These are phyloP conservation scores for Collybia mongolica DNA, from an alignment of 768 basidiomycete species.

Conservation along the genomic window DNA sequence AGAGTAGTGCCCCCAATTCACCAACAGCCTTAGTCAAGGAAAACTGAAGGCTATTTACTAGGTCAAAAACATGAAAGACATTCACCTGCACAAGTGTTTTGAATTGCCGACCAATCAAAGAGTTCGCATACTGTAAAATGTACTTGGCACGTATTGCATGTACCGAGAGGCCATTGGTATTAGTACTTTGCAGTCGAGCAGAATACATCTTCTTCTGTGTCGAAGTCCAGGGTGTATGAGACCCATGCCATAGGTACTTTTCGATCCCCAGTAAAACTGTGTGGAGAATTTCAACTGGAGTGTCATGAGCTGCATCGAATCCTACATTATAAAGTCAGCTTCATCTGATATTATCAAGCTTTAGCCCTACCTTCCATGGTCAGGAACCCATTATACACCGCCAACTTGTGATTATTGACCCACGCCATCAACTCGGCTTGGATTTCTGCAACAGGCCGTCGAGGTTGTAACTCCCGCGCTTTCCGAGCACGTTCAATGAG, in stretches of 20 bases:
- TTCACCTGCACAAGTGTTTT: constrained; percentile 35
- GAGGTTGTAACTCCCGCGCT: constrained; percentile 17
- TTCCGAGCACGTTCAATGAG: constrained; percentile 23
- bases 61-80: constrained; percentile 34
- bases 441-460: constrained; percentile 14
- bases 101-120: constrained; percentile 40
- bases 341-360: too few species aligned
- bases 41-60: constrained; percentile 22
- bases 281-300: constrained; percentile 43
- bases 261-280: constrained; percentile 39
- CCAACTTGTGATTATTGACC: constrained; percentile 19
- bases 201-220: constrained; percentile 24
- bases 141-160: constrained; percentile 35
- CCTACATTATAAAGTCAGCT: too few species aligned
- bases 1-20: constrained; percentile 33
- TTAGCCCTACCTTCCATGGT: constrained; percentile 22
- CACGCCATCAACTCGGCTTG: constrained; percentile 23
- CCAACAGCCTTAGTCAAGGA: constrained; percentile 29
- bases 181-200: constrained; percentile 28
- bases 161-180: constrained; percentile 25
- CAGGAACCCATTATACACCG: constrained; percentile 31
- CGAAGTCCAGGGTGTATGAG: constrained; percentile 27
- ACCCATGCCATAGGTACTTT: constrained; percentile 41
- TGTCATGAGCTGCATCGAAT: constrained; percentile 19
- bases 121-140: constrained; percentile 42